A percentile compares a stretch with the other conserved stretches of the same genome.
Conservation (phyloP, 768 basidiomycete species). For the Suillus plorans region DNA sequence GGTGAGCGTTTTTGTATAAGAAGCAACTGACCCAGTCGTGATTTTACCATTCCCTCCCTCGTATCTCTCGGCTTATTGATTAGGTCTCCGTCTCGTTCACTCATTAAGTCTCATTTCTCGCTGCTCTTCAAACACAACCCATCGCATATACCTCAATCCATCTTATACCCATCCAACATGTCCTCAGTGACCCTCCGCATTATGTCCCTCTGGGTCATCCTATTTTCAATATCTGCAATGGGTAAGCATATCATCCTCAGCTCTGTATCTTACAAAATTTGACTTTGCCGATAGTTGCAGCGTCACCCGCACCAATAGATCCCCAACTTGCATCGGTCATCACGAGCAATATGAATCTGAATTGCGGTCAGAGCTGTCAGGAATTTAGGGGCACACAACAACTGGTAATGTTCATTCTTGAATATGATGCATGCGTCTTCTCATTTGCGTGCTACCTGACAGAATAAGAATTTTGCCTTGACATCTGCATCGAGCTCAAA, state of each 20-base stretch:
- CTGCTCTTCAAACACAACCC: neutral
- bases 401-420: slow-evolving; percentile 14
- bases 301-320: slow-evolving; percentile 28
- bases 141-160: slow-evolving; percentile 3
- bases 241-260: slow-evolving; percentile 13
- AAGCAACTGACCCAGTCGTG: neutral
- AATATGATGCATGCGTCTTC: neutral
- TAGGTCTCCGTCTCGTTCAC: slow-evolving; percentile 6
- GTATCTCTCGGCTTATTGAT: slow-evolving; percentile 13
- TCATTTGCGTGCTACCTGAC: neutral
- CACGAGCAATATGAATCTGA: slow-evolving; percentile 24
- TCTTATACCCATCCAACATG: slow-evolving; percentile 14
- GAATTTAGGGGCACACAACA: slow-evolving; percentile 19
- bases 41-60: neutral
- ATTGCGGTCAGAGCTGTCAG: slow-evolving; percentile 23
- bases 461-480: slow-evolving; percentile 23
- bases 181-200: slow-evolving; percentile 12
- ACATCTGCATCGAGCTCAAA: slow-evolving; percentile 18
- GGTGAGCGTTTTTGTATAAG: slow-evolving; percentile 10
- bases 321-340: slow-evolving; percentile 15
- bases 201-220: slow-evolving; percentile 21
- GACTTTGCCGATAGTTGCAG: slow-evolving; percentile 13
- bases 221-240: slow-evolving; percentile 20
- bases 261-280: neutral
- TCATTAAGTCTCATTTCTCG: neutral